These are phyloP conservation scores for Panus rudis DNA, from an alignment of 768 basidiomycete species.

Conservation along the genomic window DNA sequence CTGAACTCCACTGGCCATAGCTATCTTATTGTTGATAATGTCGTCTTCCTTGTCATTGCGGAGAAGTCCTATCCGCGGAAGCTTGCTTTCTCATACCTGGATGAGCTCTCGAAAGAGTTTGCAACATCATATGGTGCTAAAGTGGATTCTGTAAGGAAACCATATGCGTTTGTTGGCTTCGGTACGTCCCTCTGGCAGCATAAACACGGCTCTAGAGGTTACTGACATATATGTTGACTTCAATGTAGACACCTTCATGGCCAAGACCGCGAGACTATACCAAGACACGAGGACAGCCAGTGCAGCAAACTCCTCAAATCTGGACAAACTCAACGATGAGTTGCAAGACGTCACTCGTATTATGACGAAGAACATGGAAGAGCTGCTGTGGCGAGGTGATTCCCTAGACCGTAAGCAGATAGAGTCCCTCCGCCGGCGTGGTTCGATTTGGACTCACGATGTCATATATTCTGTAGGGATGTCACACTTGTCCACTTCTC, in stretches of 20 bases:
- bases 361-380: conserved; percentile 99
- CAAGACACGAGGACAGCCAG: conserved; percentile 85
- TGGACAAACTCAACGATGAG: conserved; percentile 92
- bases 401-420: conserved; percentile 90
- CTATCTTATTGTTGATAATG: conserved; percentile 91
- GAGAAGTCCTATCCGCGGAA: conserved; percentile 98
- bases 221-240: conserved; percentile 3
- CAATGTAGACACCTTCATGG: conserved; percentile 92
- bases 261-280: conserved; percentile 93
- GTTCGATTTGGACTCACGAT: background rate
- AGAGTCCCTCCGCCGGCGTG: conserved; percentile 2
- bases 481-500: conserved; percentile 91
- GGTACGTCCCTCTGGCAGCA: conserved; percentile 44
- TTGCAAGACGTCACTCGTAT: conserved; percentile 97
- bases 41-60: conserved; percentile 90
- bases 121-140: conserved; percentile 86
- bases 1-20: conserved; percentile 32
- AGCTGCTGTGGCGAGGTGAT: conserved; percentile 95
- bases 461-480: conserved; percentile 56
- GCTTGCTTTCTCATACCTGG: conserved; percentile 94
- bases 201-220: too few species aligned
- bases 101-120: conserved; percentile 96
- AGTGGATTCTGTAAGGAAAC: conserved; percentile 86
- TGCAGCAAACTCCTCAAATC: conserved; percentile 53
- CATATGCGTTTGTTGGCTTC: conserved; percentile 99